Evolutionary conservation across 225 moss, liverwort and hornwort genomes (phyloP).

Genomic region (Bryoerythrophyllum caledonicum): DNA sequence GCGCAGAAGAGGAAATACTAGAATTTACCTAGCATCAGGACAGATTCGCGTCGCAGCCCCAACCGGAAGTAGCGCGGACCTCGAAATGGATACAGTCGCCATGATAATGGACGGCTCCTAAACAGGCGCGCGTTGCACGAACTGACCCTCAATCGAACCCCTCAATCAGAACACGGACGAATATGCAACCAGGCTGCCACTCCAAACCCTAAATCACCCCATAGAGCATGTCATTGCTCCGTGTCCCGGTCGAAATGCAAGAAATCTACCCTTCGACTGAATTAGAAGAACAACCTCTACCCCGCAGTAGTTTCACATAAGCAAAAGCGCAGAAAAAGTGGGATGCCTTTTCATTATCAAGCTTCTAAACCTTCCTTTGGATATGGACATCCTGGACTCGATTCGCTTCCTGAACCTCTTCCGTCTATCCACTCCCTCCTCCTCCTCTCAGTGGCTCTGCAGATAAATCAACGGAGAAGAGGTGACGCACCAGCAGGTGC

Average conservation of each 20-base stretch:
- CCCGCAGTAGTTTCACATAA: no score
- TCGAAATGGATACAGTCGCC: slow-evolving; percentile 20
- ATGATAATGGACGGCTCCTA: slow-evolving; percentile 5
- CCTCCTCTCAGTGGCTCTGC: no score
- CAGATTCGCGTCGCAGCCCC: neutral
- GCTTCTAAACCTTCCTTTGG: no score
- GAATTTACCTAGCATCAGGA: neutral
- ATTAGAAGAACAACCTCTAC: no score
- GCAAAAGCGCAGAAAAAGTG: no score
- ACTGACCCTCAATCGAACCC: neutral
- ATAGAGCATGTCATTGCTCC: neutral
- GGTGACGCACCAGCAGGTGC: no score
- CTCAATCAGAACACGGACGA: neutral
- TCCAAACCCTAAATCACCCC: neutral
- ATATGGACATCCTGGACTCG: no score
- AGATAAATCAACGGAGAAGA: no score
- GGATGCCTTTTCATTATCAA: no score
- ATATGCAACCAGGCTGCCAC: neutral
- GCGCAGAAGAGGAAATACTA: neutral
- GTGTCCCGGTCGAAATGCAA: neutral
- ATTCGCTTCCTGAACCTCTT: no score
- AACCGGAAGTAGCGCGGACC: neutral
- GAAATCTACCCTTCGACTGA: neutral
- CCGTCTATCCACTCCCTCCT: no score
- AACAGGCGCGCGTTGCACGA: neutral